These are phyloP conservation scores for Stagonosporopsis rhizophila DNA, from an alignment of 2,329 filamentous ascomycete genomes.

Conservation along the genomic window DNA sequence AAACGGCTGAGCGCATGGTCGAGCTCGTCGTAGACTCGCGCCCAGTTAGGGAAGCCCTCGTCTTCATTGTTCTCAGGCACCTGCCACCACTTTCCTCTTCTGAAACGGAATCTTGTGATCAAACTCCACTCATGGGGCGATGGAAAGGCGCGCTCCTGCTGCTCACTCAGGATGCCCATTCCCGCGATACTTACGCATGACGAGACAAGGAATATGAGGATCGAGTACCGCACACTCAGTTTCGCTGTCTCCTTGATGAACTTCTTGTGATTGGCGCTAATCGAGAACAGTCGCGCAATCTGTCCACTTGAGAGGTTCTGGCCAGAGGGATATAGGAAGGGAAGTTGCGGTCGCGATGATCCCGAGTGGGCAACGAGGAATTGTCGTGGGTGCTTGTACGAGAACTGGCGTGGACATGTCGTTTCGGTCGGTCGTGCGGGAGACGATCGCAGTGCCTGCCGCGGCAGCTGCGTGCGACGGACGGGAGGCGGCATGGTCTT, in stretches of 20 bases:
- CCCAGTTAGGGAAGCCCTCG: constrained; percentile 73
- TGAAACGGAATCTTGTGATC: constrained; percentile 71
- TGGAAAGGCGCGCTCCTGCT: constrained; percentile 76
- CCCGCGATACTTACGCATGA: constrained; percentile 66
- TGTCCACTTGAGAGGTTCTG: constrained; percentile 48
- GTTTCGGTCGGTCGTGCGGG: constrained; percentile 23
- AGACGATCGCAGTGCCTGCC: constrained; percentile 32
- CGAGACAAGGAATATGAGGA: constrained; percentile 70
- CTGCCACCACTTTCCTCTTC: constrained; percentile 60
- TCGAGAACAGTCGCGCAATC: constrained; percentile 77
- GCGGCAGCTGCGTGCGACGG: constrained; percentile 38
- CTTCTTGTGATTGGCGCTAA: constrained; percentile 67
- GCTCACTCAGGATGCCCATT: constrained; percentile 74
- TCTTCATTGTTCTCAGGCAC: constrained; percentile 65
- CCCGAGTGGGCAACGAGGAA: constrained; percentile 54
- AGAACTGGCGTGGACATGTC: constrained; percentile 61
- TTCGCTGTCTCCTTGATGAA: constrained; percentile 76
- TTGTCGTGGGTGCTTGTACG: constrained; percentile 62
- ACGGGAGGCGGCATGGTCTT: constrained; percentile 40
- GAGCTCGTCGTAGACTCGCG: constrained; percentile 67
- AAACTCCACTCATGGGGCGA: constrained; percentile 84
- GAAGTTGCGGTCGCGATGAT: constrained; percentile 65
- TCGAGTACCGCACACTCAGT: constrained; percentile 71
- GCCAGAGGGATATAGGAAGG: constrained; percentile 68
- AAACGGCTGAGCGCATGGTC: constrained; percentile 68